Evolutionary conservation across 805 yeast species (phyloP).

Genomic region (Pichia gijzeniarum): DNA sequence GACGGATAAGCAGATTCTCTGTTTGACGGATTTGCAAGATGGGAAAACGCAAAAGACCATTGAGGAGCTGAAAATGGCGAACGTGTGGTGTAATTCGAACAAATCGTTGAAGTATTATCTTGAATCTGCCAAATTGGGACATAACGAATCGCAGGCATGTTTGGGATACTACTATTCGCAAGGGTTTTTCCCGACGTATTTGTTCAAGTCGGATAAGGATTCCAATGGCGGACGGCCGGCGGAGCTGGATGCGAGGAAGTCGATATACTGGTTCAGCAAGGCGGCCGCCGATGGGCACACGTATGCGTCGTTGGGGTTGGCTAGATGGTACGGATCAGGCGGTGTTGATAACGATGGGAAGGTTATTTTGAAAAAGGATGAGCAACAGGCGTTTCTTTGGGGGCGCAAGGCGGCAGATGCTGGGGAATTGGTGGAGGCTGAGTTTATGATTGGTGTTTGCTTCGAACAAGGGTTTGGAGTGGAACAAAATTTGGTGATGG

Average conservation of each 20-base stretch:
- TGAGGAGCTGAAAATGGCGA: constrained; percentile 28
- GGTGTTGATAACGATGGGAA: constrained; percentile 34
- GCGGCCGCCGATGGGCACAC: constrained; percentile 62
- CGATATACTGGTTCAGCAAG: constrained; percentile 68
- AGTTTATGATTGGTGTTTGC: constrained; percentile 64
- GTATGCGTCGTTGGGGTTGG: constrained; percentile 62
- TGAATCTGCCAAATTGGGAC: constrained; percentile 53
- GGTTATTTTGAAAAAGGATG: constrained; percentile 43
- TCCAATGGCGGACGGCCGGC: constrained; percentile 25
- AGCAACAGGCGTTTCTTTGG: constrained; percentile 62
- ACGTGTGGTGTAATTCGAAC: constrained; percentile 30
- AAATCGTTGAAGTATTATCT: constrained; percentile 47
- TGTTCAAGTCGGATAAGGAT: constrained; percentile 29
- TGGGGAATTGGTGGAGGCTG: constrained; percentile 51
- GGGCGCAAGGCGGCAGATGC: constrained; percentile 56
- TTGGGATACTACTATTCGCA: constrained; percentile 69
- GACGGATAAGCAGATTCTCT: constrained; percentile 28
- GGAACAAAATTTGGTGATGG: constrained; percentile 34
- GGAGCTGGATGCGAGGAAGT: constrained; percentile 44
- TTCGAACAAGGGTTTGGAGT: constrained; percentile 62
- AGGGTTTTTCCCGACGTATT: constrained; percentile 39
- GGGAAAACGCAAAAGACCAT: constrained; percentile 29
- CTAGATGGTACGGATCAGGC: constrained; percentile 77
- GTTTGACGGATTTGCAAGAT: constrained; percentile 20
- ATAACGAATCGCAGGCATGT: constrained; percentile 62